Evolutionary conservation across 192 early-diverging fungal genomes (phyloP), one percentile per base, ranked within the genome.

Genomic region (Backusella luteola): DNA sequence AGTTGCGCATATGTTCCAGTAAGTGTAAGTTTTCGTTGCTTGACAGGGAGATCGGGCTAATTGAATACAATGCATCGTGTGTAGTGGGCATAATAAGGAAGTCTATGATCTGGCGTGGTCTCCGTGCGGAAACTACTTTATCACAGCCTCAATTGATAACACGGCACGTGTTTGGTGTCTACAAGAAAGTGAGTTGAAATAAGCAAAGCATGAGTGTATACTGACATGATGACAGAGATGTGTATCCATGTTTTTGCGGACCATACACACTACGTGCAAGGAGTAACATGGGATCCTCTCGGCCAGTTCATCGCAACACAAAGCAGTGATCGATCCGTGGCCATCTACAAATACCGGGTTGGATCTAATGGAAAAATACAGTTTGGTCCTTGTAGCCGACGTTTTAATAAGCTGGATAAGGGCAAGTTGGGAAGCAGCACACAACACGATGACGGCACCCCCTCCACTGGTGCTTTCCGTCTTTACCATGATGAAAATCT

Each of bases 101-200:
- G 92, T 98, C 41, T 96, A 95, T 81, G 97, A 99, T 76, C 75
- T 99, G 72, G 91, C 94, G 9, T 99, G 97, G 97, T 97, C 95
- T 17, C 96, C 96, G 0, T 90, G 93, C 81, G 94, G 92, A 49
- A 79, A 82, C 26, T 93, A 91, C 68, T 87, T 99, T 29, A 89
- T 93, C 29, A 93, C 95, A 66, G 96, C 90, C 38, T 94, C 93
- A 3, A 91, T 96, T 38, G 96, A 99, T 79, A 94, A 94, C 68
- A 93, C 94, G 1, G 90, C 92, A 12, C 83, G 95, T 41, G 91
- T 99, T 71, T 99, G 94, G 92, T 89, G 93, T 83, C 90, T 93
- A 4, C 81, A 84, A 71, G 88, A 90, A 67, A 83, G 94, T 94
- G 85, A 81, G 85, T 46, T 4, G 6, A 36, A 36, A 36, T 3